A percentile compares a stretch with the other conserved stretches of the same genome.
Evolutionary conservation across 108 stramenopile genomes (phyloP).

Genomic region (Skeletonema grethae): DNA sequence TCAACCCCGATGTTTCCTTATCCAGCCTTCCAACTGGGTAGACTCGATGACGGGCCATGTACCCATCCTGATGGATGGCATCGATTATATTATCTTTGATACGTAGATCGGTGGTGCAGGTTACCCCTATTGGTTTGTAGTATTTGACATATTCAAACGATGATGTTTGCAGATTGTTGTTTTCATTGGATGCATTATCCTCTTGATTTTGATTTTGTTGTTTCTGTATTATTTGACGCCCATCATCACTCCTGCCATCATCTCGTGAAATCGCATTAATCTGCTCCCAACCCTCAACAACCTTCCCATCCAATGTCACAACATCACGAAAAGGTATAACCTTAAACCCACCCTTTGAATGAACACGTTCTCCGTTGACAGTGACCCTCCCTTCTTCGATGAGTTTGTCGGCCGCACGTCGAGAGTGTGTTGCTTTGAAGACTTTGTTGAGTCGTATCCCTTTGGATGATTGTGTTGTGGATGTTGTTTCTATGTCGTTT

Average conservation of each 20-base stretch:
- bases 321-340: conserved; percentile 67
- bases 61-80: conserved; percentile 45
- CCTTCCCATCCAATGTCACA: conserved; percentile 59
- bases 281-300: conserved; percentile 69
- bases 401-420: conserved; percentile 70
- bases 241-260: too few relatives aligned
- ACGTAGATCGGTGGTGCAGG: conserved; percentile 74
- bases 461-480: not conserved
- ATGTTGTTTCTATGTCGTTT: not conserved
- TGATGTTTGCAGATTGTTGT: conserved; percentile 2
- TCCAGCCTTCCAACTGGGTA: conserved; percentile 87
- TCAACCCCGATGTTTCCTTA: conserved; percentile 75
- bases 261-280: too few relatives aligned
- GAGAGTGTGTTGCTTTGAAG: conserved; percentile 75
- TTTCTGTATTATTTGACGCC: too few relatives aligned
- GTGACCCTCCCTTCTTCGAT: conserved; percentile 68
- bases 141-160: conserved; percentile 73
- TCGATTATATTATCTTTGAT: conserved; percentile 69
- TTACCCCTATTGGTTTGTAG: conserved; percentile 78
- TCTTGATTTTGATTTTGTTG: too few relatives aligned
- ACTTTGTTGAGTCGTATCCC: conserved; percentile 80
- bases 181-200: not conserved
- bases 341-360: conserved; percentile 11
- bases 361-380: conserved; percentile 60
- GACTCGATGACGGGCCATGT: conserved; percentile 55